Evolutionary conservation across 345 rosid genomes (phyloP).

Genomic region (Reutealis trisperma): DNA sequence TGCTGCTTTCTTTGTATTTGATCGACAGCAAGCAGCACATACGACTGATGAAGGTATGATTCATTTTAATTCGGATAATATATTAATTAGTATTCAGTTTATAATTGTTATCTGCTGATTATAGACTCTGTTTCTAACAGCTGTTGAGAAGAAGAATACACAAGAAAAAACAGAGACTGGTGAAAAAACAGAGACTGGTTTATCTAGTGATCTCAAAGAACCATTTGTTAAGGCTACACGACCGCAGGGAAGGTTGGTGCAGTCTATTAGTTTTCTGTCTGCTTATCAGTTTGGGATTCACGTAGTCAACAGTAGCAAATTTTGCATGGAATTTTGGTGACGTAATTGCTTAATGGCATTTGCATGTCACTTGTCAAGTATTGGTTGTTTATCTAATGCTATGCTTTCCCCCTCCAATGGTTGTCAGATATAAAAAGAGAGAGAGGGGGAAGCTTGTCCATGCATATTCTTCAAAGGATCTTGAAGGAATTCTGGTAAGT

Average conservation of each 20-base stretch:
- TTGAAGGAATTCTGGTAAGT: conserved; percentile 90
- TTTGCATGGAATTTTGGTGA: not conserved
- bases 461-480: conserved; percentile 80
- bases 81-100: not conserved
- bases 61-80: not conserved
- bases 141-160: conserved; percentile 31
- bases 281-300: not conserved
- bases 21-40: conserved; percentile 68
- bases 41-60: conserved; percentile 55
- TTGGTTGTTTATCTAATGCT: not conserved
- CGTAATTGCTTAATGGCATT: not conserved
- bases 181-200: conserved; percentile 35
- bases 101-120: not conserved
- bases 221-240: conserved; percentile 70
- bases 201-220: conserved; percentile 35
- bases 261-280: not conserved
- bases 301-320: not conserved
- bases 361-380: conserved; percentile 1
- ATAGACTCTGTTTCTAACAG: conserved; percentile 28
- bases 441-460: conserved; percentile 87
- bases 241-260: conserved; percentile 82
- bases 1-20: not conserved
- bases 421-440: conserved; percentile 69
- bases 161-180: conserved; percentile 38
- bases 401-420: not conserved